phyloP scores from a whole-genome alignment of 495 filamentous ascomycete species.

The Neurospora intermedia region DNA sequence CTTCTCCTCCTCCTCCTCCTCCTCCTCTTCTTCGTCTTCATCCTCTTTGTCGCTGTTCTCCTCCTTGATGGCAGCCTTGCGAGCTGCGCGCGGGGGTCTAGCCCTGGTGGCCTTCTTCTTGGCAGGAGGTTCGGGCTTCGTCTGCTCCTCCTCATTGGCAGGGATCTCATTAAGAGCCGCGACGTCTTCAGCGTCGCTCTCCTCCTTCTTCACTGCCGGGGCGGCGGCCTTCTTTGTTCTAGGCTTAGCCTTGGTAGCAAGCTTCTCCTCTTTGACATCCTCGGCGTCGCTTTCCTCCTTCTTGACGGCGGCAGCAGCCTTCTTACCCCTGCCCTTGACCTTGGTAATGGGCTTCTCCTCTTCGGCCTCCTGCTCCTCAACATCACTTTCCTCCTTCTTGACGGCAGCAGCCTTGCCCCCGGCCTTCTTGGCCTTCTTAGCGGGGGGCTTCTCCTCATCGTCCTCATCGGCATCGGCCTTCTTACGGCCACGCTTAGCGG shows the following conservation, averaged over 20 bases:
- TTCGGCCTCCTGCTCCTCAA: neutral
- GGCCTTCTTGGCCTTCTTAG: slow-evolving; percentile 12
- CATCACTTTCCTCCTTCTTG: slow-evolving; percentile 9
- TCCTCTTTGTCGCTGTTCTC: slow-evolving; percentile 17
- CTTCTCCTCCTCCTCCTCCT: neutral
- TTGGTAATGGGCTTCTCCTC: slow-evolving; percentile 18
- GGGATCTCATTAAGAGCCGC: slow-evolving; percentile 2
- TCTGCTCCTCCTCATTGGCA: slow-evolving; percentile 11
- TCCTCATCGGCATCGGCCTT: slow-evolving; percentile 18
- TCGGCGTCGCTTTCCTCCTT: slow-evolving; percentile 9
- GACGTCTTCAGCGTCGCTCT: slow-evolving; percentile 21
- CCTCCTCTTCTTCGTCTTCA: slow-evolving; percentile 9
- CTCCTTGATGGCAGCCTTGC: slow-evolving; percentile 15
- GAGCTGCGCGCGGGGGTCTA: slow-evolving; percentile 6
- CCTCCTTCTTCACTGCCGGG: slow-evolving; percentile 13
- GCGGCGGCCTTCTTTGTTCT: slow-evolving; percentile 19
- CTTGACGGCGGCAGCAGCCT: slow-evolving; percentile 3
- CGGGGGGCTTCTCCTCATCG: slow-evolving; percentile 15
- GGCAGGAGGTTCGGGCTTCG: slow-evolving; percentile 16
- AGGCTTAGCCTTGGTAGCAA: slow-evolving; percentile 22
- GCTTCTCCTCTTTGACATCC: slow-evolving; percentile 20
- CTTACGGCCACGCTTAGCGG: slow-evolving; percentile 29
- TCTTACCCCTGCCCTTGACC: slow-evolving; percentile 10
- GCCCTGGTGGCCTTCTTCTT: slow-evolving; percentile 19
- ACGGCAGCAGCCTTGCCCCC: slow-evolving; percentile 14